Evolutionary conservation across 139 green algal species (phyloP), one percentile per base, ranked within the genome.

Genomic region (Chlamydomonas asymmetrica): DNA sequence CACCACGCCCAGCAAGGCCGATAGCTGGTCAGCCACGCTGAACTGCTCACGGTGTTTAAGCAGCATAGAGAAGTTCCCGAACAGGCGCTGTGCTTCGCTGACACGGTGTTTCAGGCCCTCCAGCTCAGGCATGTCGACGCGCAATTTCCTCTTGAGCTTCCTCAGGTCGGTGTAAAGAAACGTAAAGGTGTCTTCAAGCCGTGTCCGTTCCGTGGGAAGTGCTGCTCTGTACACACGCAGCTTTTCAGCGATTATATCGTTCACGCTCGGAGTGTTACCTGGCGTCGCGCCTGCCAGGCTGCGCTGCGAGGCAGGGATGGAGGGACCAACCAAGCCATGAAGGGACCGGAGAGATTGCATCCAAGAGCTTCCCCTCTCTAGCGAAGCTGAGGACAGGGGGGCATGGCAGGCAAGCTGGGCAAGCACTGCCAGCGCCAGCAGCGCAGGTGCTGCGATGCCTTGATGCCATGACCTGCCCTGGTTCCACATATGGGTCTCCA

Each of bases 321-420:
- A 95, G 18, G 84, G 80, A 20, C 73, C 87, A 35, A 96, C 96
- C 16, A 96, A 99, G 80, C 71, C n/a, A n/a, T n/a, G n/a, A n/a
- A n/a, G n/a, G n/a, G n/a, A n/a, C n/a, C n/a, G n/a, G n/a, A n/a
- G n/a, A n/a, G n/a, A n/a, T n/a, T n/a, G n/a, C n/a, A n/a, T n/a
- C n/a, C n/a, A n/a, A n/a, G n/a, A n/a, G n/a, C n/a, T n/a, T n/a
- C n/a, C n/a, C n/a, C n/a, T n/a, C n/a, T n/a, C n/a, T n/a, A n/a
- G n/a, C n/a, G n/a, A n/a, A n/a, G n/a, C n/a, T n/a, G n/a, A n/a
- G n/a, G n/a, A n/a, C n/a, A n/a, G n/a, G n/a, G n/a, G n/a, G n/a
- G n/a, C n/a, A n/a, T n/a, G n/a, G n/a, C n/a, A n/a, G n/a, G n/a
- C n/a, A n/a, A n/a, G n/a, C n/a, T n/a, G n/a, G n/a, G n/a, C n/a